Conservation (phyloP, 192 early-diverging fungal species). For the Podila clonocystis region DNA sequence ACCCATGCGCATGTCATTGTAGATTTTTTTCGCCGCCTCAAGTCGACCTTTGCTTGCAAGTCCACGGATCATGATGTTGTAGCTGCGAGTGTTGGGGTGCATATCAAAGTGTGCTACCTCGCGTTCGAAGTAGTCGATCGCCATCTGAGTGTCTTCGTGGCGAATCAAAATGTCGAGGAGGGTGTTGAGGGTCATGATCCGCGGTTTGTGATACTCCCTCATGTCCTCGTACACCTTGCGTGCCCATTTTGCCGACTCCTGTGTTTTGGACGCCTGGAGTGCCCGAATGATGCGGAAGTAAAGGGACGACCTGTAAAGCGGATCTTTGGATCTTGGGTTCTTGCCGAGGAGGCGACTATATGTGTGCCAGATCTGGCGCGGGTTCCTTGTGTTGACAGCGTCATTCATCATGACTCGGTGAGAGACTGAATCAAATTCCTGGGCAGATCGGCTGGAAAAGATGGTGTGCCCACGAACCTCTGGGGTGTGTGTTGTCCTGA, state of each 20-base stretch:
- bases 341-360: slow-evolving; percentile 10
- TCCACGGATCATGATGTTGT: slow-evolving; percentile 46
- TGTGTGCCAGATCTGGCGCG: slow-evolving; percentile 36
- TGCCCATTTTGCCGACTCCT: slow-evolving; percentile 17
- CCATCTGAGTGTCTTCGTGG: slow-evolving; percentile 12
- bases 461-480: not conserved
- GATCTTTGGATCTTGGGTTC: not conserved
- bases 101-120: not conserved
- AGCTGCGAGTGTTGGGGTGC: slow-evolving; percentile 10
- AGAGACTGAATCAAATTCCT: not conserved
- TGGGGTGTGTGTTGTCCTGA: slow-evolving; percentile 4
- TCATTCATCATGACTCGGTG: slow-evolving; percentile 18
- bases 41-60: slow-evolving; percentile 1
- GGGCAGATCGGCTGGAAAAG: not conserved
- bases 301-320: slow-evolving; percentile 5
- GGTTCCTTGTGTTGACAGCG: slow-evolving; percentile 17
- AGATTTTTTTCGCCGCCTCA: slow-evolving; percentile 17
- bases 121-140: slow-evolving; percentile 19
- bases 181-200: slow-evolving; percentile 16
- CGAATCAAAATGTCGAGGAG: slow-evolving; percentile 39
- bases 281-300: slow-evolving; percentile 26
- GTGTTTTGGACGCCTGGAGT: slow-evolving; percentile 21
- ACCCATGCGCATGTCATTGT: slow-evolving; percentile 24
- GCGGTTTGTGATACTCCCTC: slow-evolving; percentile 7
- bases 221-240: slow-evolving; percentile 30